Evolutionary conservation across 2,329 filamentous ascomycete genomes (phyloP).

Genomic region (Penicillium sp.): DNA sequence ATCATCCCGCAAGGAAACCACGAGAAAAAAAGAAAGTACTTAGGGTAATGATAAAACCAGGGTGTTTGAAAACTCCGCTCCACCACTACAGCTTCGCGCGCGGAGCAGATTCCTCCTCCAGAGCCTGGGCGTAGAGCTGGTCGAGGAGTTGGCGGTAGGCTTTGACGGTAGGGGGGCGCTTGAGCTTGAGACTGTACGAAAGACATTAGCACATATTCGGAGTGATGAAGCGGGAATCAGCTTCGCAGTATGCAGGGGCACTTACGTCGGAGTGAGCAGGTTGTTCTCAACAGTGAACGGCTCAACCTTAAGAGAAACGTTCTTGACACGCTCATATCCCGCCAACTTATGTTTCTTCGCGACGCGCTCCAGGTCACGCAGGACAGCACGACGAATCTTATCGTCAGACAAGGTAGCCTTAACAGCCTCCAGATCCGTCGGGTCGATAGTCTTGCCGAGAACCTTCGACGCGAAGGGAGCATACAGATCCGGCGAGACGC

Average conservation of each 20-base stretch:
- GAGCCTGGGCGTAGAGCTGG: constrained; percentile 62
- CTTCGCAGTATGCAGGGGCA: too few relatives aligned
- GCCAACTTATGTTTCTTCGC: constrained; percentile 87
- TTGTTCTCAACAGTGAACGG: constrained; percentile 95
- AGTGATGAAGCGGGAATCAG: not conserved
- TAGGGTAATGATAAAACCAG: too few relatives aligned
- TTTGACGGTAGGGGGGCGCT: constrained; percentile 70
- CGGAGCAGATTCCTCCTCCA: constrained; percentile 41
- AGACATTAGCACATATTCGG: constrained; percentile 22
- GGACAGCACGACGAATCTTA: constrained; percentile 72
- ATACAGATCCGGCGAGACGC: constrained; percentile 82
- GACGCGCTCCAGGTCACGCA: constrained; percentile 78
- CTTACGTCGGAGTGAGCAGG: constrained; percentile 60
- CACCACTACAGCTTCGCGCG: constrained; percentile 45
- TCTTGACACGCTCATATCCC: constrained; percentile 82
- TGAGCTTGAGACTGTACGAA: constrained; percentile 66
- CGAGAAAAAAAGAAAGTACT: too few relatives aligned
- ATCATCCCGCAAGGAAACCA: too few relatives aligned
- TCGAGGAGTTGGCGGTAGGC: constrained; percentile 62
- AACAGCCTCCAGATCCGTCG: constrained; percentile 69
- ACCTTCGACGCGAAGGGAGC: constrained; percentile 78
- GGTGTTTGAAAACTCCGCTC: too few relatives aligned
- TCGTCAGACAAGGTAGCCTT: constrained; percentile 69
- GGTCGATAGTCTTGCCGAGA: constrained; percentile 67
- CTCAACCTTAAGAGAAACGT: constrained; percentile 75